A percentile compares a stretch with the other conserved stretches of the same genome.
Conservation (phyloP, 768 basidiomycete genomes). For the Baorangia bicolor region DNA sequence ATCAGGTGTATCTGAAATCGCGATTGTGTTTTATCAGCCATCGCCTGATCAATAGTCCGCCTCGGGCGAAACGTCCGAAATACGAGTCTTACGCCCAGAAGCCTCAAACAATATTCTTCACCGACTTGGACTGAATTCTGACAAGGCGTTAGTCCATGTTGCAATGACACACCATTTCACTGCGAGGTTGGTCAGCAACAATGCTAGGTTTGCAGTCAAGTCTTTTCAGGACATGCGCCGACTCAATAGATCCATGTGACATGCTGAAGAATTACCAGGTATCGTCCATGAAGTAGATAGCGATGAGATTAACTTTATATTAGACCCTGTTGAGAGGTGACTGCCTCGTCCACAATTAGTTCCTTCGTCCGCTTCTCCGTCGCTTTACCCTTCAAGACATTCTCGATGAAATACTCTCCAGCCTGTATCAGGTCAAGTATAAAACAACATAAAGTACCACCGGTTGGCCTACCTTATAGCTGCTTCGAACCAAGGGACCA, state of each 20-base stretch:
- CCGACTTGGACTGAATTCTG: not conserved
- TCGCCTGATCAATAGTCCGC: not conserved
- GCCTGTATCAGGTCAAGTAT: constrained; percentile 50
- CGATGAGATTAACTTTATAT: not conserved
- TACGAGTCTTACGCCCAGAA: no score
- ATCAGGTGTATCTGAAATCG: no score
- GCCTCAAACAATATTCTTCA: no score
- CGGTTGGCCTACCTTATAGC: constrained; percentile 79
- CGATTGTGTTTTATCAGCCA: not conserved
- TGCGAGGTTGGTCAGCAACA: not conserved
- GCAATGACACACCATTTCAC: not conserved
- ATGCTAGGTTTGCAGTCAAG: not conserved
- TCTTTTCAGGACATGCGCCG: not conserved
- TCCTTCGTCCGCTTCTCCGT: constrained; percentile 40
- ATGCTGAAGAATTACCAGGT: not conserved
- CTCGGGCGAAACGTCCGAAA: not conserved
- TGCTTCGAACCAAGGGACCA: constrained; percentile 93
- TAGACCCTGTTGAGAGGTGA: constrained; percentile 1
- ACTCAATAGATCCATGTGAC: not conserved
- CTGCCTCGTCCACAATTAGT: constrained; percentile 28
- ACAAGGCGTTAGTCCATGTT: not conserved
- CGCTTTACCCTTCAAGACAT: constrained; percentile 69
- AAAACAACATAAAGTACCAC: not conserved
- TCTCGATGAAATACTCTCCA: constrained; percentile 95
- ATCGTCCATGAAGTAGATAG: constrained; percentile 5